Evolutionary conservation across 2,329 filamentous ascomycete species (phyloP).

Genomic region (Fusarium sp.): DNA sequence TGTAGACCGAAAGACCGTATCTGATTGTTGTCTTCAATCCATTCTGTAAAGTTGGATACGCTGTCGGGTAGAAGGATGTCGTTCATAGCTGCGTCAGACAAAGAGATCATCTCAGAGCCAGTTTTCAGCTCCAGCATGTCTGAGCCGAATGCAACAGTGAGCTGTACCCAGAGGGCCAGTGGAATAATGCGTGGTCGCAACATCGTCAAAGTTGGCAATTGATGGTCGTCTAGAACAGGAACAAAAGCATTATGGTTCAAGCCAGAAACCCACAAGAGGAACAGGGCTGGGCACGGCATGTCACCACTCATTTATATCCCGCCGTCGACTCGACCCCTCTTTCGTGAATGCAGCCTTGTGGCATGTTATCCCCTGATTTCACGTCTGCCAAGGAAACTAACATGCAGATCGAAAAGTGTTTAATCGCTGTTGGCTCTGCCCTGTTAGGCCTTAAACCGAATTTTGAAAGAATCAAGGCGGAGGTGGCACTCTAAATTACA

Average conservation of each 20-base stretch:
- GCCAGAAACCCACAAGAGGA: neutral
- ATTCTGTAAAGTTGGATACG: neutral
- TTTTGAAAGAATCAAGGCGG: neutral
- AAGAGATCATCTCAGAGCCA: neutral
- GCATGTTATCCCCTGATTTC: neutral
- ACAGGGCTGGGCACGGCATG: neutral
- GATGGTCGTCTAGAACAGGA: neutral
- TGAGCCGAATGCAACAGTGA: neutral
- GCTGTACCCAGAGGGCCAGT: neutral
- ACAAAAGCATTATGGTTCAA: neutral
- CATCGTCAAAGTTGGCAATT: neutral
- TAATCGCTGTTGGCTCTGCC: neutral
- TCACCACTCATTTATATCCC: neutral
- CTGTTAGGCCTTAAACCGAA: neutral
- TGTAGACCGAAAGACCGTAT: neutral
- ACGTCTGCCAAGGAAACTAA: conserved; percentile 1
- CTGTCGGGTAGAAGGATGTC: neutral
- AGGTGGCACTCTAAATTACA: neutral
- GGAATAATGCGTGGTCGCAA: rapidly evolving
- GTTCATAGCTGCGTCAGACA: neutral
- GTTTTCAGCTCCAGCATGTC: neutral
- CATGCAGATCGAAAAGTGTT: neutral
- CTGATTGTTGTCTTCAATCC: neutral
- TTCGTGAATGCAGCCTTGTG: neutral
- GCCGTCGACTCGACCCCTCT: conserved; percentile 10